Conservation (phyloP, 352 stramenopile species). For the Phytophthora constricta region DNA sequence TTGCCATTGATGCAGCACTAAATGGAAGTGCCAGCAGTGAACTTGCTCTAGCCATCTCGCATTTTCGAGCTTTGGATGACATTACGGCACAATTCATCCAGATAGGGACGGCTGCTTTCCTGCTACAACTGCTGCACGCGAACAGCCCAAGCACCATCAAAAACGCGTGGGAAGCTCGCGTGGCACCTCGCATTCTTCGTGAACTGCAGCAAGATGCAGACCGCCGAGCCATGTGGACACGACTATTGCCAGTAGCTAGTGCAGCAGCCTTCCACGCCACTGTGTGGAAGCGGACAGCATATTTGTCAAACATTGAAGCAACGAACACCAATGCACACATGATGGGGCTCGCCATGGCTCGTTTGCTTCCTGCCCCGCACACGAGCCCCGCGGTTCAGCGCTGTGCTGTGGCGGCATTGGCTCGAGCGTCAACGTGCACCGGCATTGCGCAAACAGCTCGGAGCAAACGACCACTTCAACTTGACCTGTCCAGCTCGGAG, state of each 20-base stretch:
- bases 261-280: slow-evolving; percentile 48
- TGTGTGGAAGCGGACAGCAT: slow-evolving; percentile 50
- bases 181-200: slow-evolving; percentile 10
- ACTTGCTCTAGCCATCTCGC: slow-evolving; percentile 8
- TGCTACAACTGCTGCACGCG: slow-evolving; percentile 43
- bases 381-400: slow-evolving; percentile 19
- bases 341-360: slow-evolving; percentile 42
- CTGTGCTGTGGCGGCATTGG: slow-evolving; percentile 29
- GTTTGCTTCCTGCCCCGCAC: slow-evolving; percentile 31
- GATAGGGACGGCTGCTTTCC: slow-evolving; percentile 42
- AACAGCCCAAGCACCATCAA: slow-evolving; percentile 5
- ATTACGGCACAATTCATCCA: slow-evolving; percentile 31
- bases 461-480: slow-evolving; percentile 27
- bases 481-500: slow-evolving; percentile 4
- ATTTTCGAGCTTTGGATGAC: slow-evolving; percentile 33
- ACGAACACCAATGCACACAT: slow-evolving; percentile 64
- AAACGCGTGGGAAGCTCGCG: slow-evolving; percentile 19
- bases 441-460: background rate
- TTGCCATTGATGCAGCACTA: slow-evolving; percentile 34
- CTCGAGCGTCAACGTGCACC: slow-evolving; percentile 9
- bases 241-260: slow-evolving; percentile 55
- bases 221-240: slow-evolving; percentile 20
- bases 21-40: slow-evolving; percentile 5
- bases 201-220: slow-evolving; percentile 26
- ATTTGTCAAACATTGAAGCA: slow-evolving; percentile 41